phyloP scores from a whole-genome alignment of 305 asterid genomes.

The Fraxinus dipetala region DNA sequence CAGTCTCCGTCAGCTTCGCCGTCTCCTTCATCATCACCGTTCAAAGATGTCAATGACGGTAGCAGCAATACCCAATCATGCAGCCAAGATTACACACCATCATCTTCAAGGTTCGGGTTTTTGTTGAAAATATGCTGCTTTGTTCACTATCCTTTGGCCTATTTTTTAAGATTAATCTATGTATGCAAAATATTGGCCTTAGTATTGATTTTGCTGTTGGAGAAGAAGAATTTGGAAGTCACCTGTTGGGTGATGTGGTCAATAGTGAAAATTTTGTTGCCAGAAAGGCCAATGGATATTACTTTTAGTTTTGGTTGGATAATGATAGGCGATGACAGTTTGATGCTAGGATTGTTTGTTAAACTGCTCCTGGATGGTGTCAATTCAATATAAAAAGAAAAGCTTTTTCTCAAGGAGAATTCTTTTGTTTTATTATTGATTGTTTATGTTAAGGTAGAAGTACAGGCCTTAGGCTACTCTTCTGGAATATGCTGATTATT shows the following conservation, averaged over 20 bases:
- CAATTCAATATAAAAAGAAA: not conserved
- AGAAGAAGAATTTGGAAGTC: constrained; percentile 16
- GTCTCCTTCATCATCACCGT: constrained; percentile 52
- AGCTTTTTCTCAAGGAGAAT: not conserved
- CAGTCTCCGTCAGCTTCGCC: constrained; percentile 53
- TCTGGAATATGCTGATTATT: not conserved
- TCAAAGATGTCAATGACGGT: constrained; percentile 36
- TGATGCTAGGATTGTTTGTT: not conserved
- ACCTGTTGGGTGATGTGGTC: constrained; percentile 24
- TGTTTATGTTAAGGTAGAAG: not conserved
- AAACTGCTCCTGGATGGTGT: not conserved
- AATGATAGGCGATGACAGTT: constrained; percentile 2
- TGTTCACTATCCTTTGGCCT: not conserved
- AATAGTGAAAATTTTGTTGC: constrained; percentile 4
- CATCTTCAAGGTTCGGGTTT: constrained; percentile 62
- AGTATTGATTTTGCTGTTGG: not conserved
- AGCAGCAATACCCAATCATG: constrained; percentile 40
- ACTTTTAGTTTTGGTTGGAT: constrained; percentile 1
- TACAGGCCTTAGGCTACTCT: constrained; percentile 6
- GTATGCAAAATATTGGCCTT: not conserved
- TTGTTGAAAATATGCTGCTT: not conserved
- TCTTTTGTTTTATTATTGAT: not conserved
- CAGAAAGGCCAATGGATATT: constrained; percentile 10
- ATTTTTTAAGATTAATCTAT: not conserved
- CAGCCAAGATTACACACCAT: constrained; percentile 52